A percentile compares a stretch with the other conserved stretches of the same genome.
These are phyloP conservation scores for Lolium perenne DNA, from an alignment of 176 grass and related monocot species.

Conservation along the genomic window DNA sequence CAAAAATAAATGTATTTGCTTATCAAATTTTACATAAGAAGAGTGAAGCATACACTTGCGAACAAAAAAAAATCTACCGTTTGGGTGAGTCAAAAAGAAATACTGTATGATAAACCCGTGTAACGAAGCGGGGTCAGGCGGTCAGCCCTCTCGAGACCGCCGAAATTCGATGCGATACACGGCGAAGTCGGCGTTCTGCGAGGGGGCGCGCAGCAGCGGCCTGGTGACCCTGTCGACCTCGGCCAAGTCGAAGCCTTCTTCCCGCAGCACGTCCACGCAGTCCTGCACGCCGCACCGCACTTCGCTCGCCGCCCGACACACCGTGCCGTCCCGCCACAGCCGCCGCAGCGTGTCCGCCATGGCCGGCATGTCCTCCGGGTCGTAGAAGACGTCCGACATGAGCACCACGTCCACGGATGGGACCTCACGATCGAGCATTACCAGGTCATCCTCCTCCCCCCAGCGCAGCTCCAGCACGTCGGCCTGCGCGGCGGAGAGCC, in stretches of 20 bases:
- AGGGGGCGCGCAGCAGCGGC: constrained; percentile 35
- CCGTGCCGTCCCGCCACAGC: constrained; percentile 33
- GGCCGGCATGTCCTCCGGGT: constrained; percentile 58
- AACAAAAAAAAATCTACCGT: too few species aligned
- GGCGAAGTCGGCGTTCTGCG: constrained; percentile 38
- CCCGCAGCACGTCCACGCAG: constrained; percentile 53
- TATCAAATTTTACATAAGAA: background rate
- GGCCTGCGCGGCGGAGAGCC: constrained; percentile 28
- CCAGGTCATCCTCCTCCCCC: constrained; percentile 15
- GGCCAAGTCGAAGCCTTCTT: constrained; percentile 52
- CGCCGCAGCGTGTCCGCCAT: constrained; percentile 51
- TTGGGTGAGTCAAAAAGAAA: too few species aligned
- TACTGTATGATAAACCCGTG: too few species aligned
- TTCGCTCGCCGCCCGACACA: constrained; percentile 58
- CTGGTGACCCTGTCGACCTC: constrained; percentile 39
- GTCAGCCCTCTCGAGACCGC: background rate
- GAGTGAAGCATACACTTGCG: background rate
- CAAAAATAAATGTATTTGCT: background rate
- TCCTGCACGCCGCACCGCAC: constrained; percentile 47
- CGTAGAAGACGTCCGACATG: constrained; percentile 80
- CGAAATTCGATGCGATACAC: constrained; percentile 41
- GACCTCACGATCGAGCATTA: background rate
- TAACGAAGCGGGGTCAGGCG: background rate
- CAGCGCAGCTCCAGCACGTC: constrained; percentile 66
- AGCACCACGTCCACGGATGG: constrained; percentile 50